Conservation (phyloP, 768 basidiomycete species). For the Hortiboletus campestris region DNA sequence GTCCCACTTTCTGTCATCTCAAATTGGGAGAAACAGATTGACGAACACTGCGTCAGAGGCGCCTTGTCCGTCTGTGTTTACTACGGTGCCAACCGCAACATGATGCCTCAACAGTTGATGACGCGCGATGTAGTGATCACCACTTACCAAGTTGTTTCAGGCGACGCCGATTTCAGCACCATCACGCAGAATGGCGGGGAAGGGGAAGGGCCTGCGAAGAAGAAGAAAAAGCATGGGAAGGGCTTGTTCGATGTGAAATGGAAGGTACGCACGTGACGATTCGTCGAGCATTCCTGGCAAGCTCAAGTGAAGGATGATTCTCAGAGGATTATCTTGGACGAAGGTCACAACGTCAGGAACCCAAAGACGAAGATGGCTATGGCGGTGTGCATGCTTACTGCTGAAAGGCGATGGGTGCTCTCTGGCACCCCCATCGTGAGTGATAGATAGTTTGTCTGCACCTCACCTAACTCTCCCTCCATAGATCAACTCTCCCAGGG, state of each 20-base stretch:
- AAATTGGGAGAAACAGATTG: slow-evolving; percentile 85
- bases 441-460: slow-evolving; percentile 3
- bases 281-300: background rate
- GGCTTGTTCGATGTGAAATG: slow-evolving; percentile 70
- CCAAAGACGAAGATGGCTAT: slow-evolving; percentile 81
- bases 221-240: slow-evolving; percentile 58
- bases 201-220: slow-evolving; percentile 36
- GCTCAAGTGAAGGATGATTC: background rate
- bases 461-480: background rate
- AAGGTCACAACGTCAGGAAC: slow-evolving; percentile 87
- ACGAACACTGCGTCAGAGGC: slow-evolving; percentile 63
- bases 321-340: slow-evolving; percentile 80
- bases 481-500: slow-evolving; percentile 79
- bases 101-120: slow-evolving; percentile 58
- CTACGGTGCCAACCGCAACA: slow-evolving; percentile 64
- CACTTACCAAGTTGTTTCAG: slow-evolving; percentile 71
- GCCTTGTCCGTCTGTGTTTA: slow-evolving; percentile 59
- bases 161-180: slow-evolving; percentile 43
- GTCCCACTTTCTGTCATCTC: slow-evolving; percentile 80
- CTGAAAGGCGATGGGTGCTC: slow-evolving; percentile 76
- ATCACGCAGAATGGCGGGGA: slow-evolving; percentile 6
- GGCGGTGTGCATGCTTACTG: slow-evolving; percentile 59
- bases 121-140: slow-evolving; percentile 79
- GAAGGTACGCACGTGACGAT: slow-evolving; percentile 53
- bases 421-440: slow-evolving; percentile 89